A percentile compares a stretch with the other conserved stretches of the same genome.
These are phyloP conservation scores for Fusarium albosuccineum DNA, from an alignment of 2,329 filamentous ascomycete species.

Conservation along the genomic window DNA sequence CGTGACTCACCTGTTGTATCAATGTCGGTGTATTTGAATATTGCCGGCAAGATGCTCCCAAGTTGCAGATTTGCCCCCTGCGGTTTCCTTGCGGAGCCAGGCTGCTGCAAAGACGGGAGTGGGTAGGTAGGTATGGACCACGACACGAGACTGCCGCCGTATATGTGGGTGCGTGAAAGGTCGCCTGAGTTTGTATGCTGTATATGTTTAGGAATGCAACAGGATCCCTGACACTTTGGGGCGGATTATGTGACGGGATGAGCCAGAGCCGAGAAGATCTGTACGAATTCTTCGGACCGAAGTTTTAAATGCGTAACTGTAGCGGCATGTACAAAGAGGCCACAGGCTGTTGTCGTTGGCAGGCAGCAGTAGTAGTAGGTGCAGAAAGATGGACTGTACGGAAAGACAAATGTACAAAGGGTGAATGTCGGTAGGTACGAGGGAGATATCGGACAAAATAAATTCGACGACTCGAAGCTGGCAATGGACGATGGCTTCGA, in stretches of 20 bases:
- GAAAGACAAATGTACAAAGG: constrained; percentile 20
- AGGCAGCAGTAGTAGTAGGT: constrained; percentile 19
- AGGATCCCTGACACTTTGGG: constrained; percentile 36
- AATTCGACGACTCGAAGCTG: background rate
- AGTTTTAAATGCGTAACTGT: constrained; percentile 25
- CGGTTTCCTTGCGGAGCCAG: no score
- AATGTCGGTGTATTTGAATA: background rate
- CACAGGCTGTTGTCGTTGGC: constrained; percentile 9
- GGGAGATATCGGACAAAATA: constrained; percentile 9
- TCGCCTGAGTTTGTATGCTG: constrained; percentile 39
- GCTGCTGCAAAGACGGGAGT: background rate
- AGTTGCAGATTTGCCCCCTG: background rate
- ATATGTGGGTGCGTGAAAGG: constrained; percentile 16
- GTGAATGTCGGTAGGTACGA: constrained; percentile 7
- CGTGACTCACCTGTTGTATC: background rate
- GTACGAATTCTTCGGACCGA: constrained; percentile 26
- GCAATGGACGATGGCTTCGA: background rate
- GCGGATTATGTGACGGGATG: constrained; percentile 36
- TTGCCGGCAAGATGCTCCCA: background rate
- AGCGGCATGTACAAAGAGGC: constrained; percentile 31
- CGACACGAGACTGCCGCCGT: background rate
- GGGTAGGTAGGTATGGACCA: background rate
- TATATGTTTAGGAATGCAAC: constrained; percentile 45
- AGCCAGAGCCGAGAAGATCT: constrained; percentile 38
- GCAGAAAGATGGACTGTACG: constrained; percentile 12